phyloP scores from a whole-genome alignment of 441 rosid genomes.

The Erodium texanum region DNA sequence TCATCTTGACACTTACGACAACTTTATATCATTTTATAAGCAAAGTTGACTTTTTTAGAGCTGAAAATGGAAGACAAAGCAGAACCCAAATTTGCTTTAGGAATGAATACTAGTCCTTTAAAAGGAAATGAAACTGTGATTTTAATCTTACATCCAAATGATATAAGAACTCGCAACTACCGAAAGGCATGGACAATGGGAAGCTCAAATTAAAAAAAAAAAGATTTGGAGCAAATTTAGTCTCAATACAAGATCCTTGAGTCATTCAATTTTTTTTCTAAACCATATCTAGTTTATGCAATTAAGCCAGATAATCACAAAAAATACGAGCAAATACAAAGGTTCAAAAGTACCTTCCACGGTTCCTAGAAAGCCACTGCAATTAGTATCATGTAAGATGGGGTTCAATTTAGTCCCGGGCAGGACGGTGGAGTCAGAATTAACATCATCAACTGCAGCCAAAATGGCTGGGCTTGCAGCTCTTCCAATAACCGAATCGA shows the following conservation, averaged over 20 bases:
- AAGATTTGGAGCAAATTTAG: too few relatives aligned
- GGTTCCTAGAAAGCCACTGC: slow-evolving; percentile 80
- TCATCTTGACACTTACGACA: not conserved
- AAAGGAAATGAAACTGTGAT: not conserved
- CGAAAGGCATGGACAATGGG: not conserved
- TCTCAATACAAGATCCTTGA: not conserved
- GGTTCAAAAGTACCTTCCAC: slow-evolving; percentile 55
- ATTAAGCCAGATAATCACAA: not conserved
- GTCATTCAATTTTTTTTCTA: not conserved
- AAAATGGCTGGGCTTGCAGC: slow-evolving; percentile 53
- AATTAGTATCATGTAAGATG: slow-evolving; percentile 48
- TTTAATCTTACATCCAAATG: too few relatives aligned
- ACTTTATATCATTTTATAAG: not conserved
- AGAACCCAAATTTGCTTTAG: not conserved
- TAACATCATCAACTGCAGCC: slow-evolving; percentile 70
- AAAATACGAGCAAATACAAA: not conserved
- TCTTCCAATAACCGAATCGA: slow-evolving; percentile 64
- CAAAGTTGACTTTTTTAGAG: not conserved
- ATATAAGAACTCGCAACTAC: too few relatives aligned
- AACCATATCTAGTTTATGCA: not conserved
- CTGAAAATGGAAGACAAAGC: not conserved
- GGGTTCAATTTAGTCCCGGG: slow-evolving; percentile 39
- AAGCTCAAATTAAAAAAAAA: not conserved
- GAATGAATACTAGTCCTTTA: not conserved
- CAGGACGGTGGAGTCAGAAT: slow-evolving; percentile 55